Conservation (phyloP, 192 early-diverging fungal species). For the Backusella tarrabulga region DNA sequence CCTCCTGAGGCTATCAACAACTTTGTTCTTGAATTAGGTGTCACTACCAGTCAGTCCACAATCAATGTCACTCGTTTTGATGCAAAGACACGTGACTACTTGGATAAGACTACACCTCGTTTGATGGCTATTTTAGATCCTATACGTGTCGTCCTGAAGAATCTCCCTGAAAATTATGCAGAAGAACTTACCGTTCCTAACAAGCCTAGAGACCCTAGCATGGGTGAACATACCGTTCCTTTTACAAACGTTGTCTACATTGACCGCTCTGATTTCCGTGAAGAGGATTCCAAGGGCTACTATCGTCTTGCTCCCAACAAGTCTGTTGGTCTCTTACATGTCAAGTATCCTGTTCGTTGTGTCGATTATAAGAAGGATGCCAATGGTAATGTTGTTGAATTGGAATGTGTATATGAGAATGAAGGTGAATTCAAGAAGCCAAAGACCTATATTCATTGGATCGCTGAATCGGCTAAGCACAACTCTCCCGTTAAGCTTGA, state of each 20-base stretch:
- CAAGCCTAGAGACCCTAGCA: slow-evolving; percentile 84
- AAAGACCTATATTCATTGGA: slow-evolving; percentile 99
- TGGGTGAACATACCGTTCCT: slow-evolving; percentile 86
- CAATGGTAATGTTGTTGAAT: slow-evolving; percentile 78
- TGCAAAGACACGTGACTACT: slow-evolving; percentile 90
- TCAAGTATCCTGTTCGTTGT: slow-evolving; percentile 87
- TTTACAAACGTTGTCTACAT: slow-evolving; percentile 96
- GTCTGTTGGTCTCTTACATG: slow-evolving; percentile 90
- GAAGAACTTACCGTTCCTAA: slow-evolving; percentile 82
- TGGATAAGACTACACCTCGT: slow-evolving; percentile 91
- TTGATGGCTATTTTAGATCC: slow-evolving; percentile 91
- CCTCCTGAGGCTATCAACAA: slow-evolving; percentile 97
- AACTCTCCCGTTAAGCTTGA: slow-evolving; percentile 79
- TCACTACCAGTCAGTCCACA: slow-evolving; percentile 74
- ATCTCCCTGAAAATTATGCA: slow-evolving; percentile 81
- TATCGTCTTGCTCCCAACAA: slow-evolving; percentile 92
- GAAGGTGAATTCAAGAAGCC: slow-evolving; percentile 68
- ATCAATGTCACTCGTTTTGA: slow-evolving; percentile 91
- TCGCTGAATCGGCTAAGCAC: slow-evolving; percentile 82
- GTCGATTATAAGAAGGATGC: slow-evolving; percentile 73
- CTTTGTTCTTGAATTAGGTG: slow-evolving; percentile 94
- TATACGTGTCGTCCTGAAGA: slow-evolving; percentile 84
- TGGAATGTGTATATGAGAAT: slow-evolving; percentile 82
- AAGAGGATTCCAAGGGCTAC: slow-evolving; percentile 90
- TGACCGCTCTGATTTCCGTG: slow-evolving; percentile 94